Conservation (phyloP, 2,329 filamentous ascomycete species). For the Phaeosphaeria sp. region DNA sequence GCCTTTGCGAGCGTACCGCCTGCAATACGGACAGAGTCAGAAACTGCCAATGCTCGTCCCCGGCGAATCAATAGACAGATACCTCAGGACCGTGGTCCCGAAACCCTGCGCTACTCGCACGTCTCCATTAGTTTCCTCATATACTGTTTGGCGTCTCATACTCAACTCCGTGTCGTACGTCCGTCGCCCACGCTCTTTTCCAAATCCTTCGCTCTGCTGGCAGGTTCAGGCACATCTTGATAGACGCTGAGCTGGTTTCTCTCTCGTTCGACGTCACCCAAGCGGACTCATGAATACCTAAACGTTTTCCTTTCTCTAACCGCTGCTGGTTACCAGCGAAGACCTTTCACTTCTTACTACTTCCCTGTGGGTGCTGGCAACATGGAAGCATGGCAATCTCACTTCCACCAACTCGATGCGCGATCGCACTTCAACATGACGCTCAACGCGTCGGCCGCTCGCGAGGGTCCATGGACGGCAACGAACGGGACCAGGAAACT, state of each 20-base stretch:
- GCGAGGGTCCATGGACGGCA: constrained; percentile 37
- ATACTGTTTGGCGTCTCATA: constrained; percentile 50
- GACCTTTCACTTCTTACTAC: constrained; percentile 37
- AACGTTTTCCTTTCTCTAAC: constrained; percentile 39
- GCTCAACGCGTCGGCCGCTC: constrained; percentile 40
- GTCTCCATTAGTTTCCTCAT: constrained; percentile 42
- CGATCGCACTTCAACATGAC: constrained; percentile 49
- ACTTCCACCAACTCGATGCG: constrained; percentile 38
- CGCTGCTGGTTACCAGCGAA: constrained; percentile 51
- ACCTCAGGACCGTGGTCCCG: constrained; percentile 48
- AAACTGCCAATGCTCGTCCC: constrained; percentile 36
- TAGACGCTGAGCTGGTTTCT: constrained; percentile 45
- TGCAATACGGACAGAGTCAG: constrained; percentile 34
- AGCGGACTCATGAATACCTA: constrained; percentile 47
- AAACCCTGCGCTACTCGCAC: constrained; percentile 45
- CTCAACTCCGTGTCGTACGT: constrained; percentile 42
- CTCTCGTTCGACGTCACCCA: constrained; percentile 42
- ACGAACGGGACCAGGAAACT: constrained; percentile 38
- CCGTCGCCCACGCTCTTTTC: constrained; percentile 48
- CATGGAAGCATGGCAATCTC: constrained; percentile 47
- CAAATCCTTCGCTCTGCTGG: constrained; percentile 46
- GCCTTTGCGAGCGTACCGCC: constrained; percentile 27
- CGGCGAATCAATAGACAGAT: constrained; percentile 41
- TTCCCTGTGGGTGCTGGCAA: constrained; percentile 37
- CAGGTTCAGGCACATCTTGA: constrained; percentile 46